Base-by-base conservation (phyloP, 495 filamentous ascomycete species). In the Xylaria sp. region DNA sequence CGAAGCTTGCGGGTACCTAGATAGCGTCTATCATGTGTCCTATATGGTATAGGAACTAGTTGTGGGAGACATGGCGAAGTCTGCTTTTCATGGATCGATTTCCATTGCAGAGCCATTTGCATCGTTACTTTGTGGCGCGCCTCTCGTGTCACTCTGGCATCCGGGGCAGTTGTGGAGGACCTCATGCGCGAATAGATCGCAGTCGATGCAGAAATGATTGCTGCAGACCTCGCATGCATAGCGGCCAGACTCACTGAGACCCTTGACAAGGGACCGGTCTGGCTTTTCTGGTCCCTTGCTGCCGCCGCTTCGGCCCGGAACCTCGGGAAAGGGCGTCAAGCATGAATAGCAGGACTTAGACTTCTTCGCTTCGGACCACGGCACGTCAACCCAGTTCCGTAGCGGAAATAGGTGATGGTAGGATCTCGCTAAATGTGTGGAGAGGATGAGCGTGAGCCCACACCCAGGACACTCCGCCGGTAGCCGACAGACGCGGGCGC, bases 331-430 rank as follows among this genome's bases (percentile, higher is more conserved):
- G 1, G 78, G 75, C 6, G 81, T 68, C 29, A 87, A 76, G 73
- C 89, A 92, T 3, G 86, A 80, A 70, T 80, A 87, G 74, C 90
- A 92, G 24, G 84, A 80, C 33, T 72, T 76, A 3, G 83, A 85
- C 31, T 77, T 75, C 57, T 72, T 82, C 5, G 93, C 93, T 33
- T 89, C 86, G 29, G 87, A 75, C 97, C 96, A 99, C 12, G 91
- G 85, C 5, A 99, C 95, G 78, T 95, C 94, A 19, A 88, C 86
- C 95, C 95, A 99, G 76, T 95, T 97, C 9, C 88, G 86, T 24
- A 99, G 83, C 0, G 97, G 96, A 77, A 98, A 98, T 2, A 99
- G 85, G 79, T 99, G 96, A 79, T 98, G 96, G 79, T 98, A 99
- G 12, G 93, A 96, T 8, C 96, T 85, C 21, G 96, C 96, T 43